phyloP scores from a whole-genome alignment of 176 grass and related monocot genomes.

The Aechmea fasciata region DNA sequence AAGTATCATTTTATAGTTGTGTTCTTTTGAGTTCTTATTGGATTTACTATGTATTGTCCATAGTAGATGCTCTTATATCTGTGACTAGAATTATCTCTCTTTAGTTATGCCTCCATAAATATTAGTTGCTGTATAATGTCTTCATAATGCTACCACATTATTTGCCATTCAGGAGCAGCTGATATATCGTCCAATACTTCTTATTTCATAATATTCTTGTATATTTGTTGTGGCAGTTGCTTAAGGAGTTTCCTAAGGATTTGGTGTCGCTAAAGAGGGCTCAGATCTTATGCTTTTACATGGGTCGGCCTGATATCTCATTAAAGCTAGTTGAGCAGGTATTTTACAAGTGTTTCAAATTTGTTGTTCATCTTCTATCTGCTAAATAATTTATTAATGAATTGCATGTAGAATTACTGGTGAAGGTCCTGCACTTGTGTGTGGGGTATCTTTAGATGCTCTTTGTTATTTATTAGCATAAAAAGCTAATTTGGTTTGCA shows the following conservation, averaged over 20 bases:
- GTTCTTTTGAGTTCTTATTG: not conserved
- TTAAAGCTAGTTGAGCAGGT: constrained; percentile 54
- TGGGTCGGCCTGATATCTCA: constrained; percentile 36
- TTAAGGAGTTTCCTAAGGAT: constrained; percentile 57
- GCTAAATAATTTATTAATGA: not conserved
- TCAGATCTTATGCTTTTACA: constrained; percentile 49
- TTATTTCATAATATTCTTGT: not conserved
- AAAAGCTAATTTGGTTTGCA: no score
- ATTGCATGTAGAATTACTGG: not conserved
- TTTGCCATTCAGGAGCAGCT: not conserved
- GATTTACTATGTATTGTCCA: not conserved
- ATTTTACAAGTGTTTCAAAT: not conserved
- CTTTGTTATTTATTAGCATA: no score
- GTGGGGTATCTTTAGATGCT: not conserved
- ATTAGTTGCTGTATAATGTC: no score
- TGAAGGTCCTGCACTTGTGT: not conserved
- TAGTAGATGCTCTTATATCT: no score
- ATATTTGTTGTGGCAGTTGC: constrained; percentile 20
- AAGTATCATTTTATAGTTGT: no score
- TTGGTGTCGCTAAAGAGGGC: constrained; percentile 53
- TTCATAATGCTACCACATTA: not conserved
- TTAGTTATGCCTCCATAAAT: no score
- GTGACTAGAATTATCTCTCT: no score
- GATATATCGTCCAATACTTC: not conserved
- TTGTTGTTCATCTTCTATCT: not conserved